phyloP scores from a whole-genome alignment of 1,284 basidiomycete species.

The Cutaneotrichosporon daszewskae region DNA sequence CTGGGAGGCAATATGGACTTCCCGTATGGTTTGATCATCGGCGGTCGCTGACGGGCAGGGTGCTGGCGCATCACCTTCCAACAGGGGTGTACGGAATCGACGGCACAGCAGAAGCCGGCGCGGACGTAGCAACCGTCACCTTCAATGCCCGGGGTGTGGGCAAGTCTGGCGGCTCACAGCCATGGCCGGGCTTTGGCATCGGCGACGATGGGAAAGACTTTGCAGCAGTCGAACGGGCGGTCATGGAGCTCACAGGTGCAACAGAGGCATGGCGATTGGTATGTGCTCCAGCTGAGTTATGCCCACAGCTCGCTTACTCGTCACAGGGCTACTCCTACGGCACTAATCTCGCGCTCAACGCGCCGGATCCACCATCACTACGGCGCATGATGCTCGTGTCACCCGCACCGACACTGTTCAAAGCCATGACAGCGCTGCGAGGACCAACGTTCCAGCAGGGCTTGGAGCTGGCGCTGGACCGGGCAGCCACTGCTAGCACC shows the following conservation, averaged over 20 bases:
- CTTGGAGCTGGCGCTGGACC: conserved; percentile 9
- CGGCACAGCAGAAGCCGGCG: too few relatives aligned
- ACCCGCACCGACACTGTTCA: conserved; percentile 33
- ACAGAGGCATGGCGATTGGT: conserved; percentile 22
- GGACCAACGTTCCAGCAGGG: conserved; percentile 21
- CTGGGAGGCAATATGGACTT: conserved; percentile 41
- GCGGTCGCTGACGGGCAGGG: conserved; percentile 15
- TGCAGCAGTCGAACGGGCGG: conserved; percentile 26
- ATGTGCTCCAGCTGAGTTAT: conserved; percentile 3
- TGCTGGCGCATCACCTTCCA: conserved; percentile 25
- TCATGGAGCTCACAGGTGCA: conserved; percentile 14
- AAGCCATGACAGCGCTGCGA: conserved; percentile 22
- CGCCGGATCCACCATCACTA: conserved; percentile 14
- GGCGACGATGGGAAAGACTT: conserved; percentile 29
- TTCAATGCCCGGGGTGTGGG: conserved; percentile 41
- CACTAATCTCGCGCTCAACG: conserved; percentile 21
- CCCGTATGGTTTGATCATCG: conserved; percentile 18
- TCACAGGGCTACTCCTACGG: conserved; percentile 44
- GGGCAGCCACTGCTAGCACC: background rate
- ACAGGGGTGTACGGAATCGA: conserved; percentile 12
- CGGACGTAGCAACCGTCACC: conserved; percentile 20
- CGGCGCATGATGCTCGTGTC: conserved; percentile 31
- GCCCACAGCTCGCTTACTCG: background rate
- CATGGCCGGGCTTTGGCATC: conserved; percentile 23
- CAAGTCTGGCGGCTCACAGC: conserved; percentile 22